Percentiles rank a stretch among this genome's conserved stretches.
Evolutionary conservation across 768 basidiomycete genomes (phyloP).

Genomic region (Vararia minispora): DNA sequence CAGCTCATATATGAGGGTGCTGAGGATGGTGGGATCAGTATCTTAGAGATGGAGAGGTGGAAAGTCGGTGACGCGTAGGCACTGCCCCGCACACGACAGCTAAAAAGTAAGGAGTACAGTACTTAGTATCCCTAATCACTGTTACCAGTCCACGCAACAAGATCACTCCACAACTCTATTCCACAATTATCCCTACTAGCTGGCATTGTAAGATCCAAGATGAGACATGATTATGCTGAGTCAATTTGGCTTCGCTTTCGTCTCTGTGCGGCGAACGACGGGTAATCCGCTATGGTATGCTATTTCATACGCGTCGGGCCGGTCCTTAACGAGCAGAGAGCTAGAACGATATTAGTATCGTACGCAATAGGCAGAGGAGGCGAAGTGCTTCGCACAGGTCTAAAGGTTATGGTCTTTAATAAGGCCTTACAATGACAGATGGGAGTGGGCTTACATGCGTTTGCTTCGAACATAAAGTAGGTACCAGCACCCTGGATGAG

Average conservation of each 20-base stretch:
- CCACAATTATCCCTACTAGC: no score
- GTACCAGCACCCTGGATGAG: conserved; percentile 18
- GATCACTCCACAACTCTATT: no score
- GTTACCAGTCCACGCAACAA: no score
- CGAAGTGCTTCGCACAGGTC: conserved; percentile 14
- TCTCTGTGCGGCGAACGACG: no score
- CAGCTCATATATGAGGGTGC: conserved; percentile 5
- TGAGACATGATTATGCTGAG: no score
- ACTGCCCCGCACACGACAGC: no score
- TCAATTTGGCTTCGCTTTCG: no score
- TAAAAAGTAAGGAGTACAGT: no score
- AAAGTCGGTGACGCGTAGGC: conserved; percentile 13
- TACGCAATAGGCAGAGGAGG: background rate
- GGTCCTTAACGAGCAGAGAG: conserved; percentile 51
- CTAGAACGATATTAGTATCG: conserved; percentile 20
- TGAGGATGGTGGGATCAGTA: conserved; percentile 8
- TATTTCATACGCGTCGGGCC: conserved; percentile 37
- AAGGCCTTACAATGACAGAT: background rate
- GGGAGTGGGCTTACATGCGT: conserved; percentile 19
- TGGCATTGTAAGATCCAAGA: no score
- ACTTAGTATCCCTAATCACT: no score
- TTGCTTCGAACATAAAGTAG: conserved; percentile 23
- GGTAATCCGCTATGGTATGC: conserved; percentile 36
- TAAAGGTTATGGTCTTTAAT: conserved; percentile 6
- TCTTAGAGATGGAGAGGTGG: conserved; percentile 12